A percentile compares a stretch with the other conserved stretches of the same genome.
Conservation (phyloP, 2,329 filamentous ascomycete species). For the Beauveria varroae region DNA sequence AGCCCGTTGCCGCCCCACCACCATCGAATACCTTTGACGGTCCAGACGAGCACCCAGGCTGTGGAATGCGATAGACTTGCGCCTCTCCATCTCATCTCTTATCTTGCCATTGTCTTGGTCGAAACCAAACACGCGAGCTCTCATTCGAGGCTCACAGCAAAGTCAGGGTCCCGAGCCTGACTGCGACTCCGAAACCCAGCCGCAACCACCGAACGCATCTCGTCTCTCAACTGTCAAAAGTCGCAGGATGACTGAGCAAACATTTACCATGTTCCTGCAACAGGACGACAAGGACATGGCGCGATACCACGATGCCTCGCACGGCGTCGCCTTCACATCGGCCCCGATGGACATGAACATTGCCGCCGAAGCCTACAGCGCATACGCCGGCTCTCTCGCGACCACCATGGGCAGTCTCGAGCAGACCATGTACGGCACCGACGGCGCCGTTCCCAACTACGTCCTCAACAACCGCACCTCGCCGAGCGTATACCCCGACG, state of each 20-base stretch:
- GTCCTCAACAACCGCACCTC: constrained; percentile 41
- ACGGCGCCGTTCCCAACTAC: constrained; percentile 32
- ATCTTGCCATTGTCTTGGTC: neutral
- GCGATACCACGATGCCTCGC: constrained; percentile 40
- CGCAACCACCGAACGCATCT: neutral
- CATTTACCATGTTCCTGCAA: constrained; percentile 13
- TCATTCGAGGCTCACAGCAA: constrained; percentile 1
- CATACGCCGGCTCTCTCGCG: constrained; percentile 20
- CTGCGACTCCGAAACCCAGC: neutral
- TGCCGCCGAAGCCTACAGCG: constrained; percentile 37
- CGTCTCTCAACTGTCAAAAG: neutral
- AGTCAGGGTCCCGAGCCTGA: neutral
- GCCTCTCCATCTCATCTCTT: neutral
- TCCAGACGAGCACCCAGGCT: neutral
- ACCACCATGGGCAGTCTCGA: constrained; percentile 36
- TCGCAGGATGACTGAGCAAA: constrained; percentile 8
- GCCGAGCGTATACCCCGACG: constrained; percentile 42
- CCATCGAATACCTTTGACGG: neutral
- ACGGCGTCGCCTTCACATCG: constrained; percentile 30
- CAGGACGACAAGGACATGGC: constrained; percentile 31
- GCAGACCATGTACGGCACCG: constrained; percentile 35
- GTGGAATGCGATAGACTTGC: constrained; percentile 3
- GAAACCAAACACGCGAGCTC: neutral
- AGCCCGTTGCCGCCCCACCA: neutral
- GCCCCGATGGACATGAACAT: constrained; percentile 41